Evolutionary conservation across 768 basidiomycete species (phyloP).

Genomic region (Peribolospora baueri): DNA sequence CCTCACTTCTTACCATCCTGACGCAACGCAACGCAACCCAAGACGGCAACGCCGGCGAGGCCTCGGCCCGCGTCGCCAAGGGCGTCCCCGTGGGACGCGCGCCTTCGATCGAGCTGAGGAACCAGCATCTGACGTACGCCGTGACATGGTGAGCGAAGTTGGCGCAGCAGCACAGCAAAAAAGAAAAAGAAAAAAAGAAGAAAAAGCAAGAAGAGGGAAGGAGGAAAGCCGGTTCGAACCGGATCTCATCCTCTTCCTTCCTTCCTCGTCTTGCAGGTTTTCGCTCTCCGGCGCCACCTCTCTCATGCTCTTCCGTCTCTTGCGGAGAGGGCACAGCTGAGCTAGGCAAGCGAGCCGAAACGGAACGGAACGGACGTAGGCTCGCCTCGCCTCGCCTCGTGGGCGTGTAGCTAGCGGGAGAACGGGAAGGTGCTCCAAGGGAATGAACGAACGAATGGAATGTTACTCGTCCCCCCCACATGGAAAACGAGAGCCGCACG

Average conservation of each 20-base stretch:
- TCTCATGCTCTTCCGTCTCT: constrained; percentile 36
- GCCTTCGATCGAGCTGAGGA: constrained; percentile 63
- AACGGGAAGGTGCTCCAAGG: no score
- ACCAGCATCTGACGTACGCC: constrained; percentile 84
- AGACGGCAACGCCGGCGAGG: constrained; percentile 74
- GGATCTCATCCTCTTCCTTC: neutral
- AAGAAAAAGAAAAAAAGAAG: no score
- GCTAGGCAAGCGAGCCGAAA: no score
- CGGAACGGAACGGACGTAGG: no score
- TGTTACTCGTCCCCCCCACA: no score
- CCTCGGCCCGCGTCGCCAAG: constrained; percentile 30
- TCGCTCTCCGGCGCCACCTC: constrained; percentile 63
- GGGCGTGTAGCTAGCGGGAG: no score
- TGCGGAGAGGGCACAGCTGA: neutral
- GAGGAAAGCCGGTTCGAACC: neutral
- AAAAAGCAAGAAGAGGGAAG: neutral
- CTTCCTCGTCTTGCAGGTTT: constrained; percentile 34
- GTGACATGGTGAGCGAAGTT: constrained; percentile 76
- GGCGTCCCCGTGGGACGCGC: constrained; percentile 69
- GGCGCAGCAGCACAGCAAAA: no score
- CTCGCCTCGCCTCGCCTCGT: no score
- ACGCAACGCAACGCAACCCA: no score
- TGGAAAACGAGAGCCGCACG: no score
- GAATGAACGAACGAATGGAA: no score
- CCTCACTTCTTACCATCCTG: neutral